Conservation (phyloP, 805 yeast genomes). For the Candida insectalens region DNA sequence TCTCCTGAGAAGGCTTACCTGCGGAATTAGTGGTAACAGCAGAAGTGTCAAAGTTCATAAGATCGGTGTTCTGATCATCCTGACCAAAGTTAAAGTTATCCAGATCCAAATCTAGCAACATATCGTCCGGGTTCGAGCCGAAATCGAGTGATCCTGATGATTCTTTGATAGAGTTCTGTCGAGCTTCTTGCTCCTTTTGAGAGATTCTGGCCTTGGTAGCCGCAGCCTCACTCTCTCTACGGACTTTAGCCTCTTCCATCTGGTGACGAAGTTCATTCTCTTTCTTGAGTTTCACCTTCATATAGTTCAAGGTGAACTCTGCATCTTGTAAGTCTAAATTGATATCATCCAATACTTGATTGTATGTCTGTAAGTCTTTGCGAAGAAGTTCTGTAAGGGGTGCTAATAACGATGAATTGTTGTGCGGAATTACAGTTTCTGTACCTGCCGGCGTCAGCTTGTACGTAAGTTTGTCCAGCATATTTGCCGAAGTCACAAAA, state of each 20-base stretch:
- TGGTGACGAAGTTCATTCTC: conserved; percentile 16
- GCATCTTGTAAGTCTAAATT: conserved; percentile 20
- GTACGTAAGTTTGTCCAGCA: conserved; percentile 22
- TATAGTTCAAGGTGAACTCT: conserved; percentile 16
- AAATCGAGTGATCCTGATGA: no score
- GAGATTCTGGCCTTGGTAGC: conserved; percentile 3
- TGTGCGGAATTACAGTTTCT: conserved; percentile 18
- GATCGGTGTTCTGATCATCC: conserved; percentile 4
- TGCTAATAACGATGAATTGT: conserved; percentile 17
- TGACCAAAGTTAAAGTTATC: conserved; percentile 18
- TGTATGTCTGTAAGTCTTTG: conserved; percentile 19
- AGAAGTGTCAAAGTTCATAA: no score
- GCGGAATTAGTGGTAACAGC: not conserved
- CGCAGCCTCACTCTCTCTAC: conserved; percentile 8
- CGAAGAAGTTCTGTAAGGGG: conserved; percentile 17
- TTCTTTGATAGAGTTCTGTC: no score
- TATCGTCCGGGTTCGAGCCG: conserved; percentile 12
- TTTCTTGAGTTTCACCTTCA: conserved; percentile 19
- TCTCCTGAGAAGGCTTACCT: no score
- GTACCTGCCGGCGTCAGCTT: conserved; percentile 17
- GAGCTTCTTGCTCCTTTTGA: not conserved
- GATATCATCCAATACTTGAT: conserved; percentile 20
- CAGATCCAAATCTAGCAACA: conserved; percentile 20
- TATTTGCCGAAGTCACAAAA: conserved; percentile 23
- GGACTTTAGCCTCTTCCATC: conserved; percentile 12